Evolutionary conservation across 768 basidiomycete genomes (phyloP).

Genomic region (Leccinum obscurum): DNA sequence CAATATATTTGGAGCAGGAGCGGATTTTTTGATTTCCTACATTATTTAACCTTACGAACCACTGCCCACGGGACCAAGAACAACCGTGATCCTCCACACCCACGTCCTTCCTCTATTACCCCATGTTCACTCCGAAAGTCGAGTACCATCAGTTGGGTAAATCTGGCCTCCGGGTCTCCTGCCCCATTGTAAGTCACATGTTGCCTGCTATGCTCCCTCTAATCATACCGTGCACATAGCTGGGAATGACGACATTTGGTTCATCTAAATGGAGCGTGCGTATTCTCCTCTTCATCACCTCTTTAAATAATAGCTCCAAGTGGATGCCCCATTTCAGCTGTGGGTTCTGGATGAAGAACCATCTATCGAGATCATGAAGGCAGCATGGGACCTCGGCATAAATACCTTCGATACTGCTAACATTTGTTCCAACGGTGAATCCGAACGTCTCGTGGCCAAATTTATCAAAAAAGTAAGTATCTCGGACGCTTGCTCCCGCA

Average conservation of each 20-base stretch:
- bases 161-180: slow-evolving; percentile 34
- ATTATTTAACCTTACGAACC: no score
- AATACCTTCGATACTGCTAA: slow-evolving; percentile 44
- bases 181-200: slow-evolving; percentile 19
- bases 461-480: no score
- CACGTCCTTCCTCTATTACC: no score
- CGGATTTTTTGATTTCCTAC: no score
- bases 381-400: slow-evolving; percentile 42
- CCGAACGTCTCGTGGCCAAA: slow-evolving; percentile 37
- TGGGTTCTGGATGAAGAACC: slow-evolving; percentile 32
- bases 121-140: slow-evolving; percentile 2
- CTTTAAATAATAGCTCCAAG: background rate
- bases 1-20: no score
- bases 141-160: slow-evolving; percentile 34
- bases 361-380: slow-evolving; percentile 36
- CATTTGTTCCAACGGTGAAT: slow-evolving; percentile 37
- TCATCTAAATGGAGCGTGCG: slow-evolving; percentile 28
- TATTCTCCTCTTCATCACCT: background rate
- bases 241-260: slow-evolving; percentile 32
- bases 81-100: no score
- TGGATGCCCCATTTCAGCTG: background rate
- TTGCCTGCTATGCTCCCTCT: background rate
- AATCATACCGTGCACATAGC: slow-evolving; percentile 10
- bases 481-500: no score
- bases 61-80: no score